Conservation (phyloP, 2,329 filamentous ascomycete species). For the Fusarium sp. region DNA sequence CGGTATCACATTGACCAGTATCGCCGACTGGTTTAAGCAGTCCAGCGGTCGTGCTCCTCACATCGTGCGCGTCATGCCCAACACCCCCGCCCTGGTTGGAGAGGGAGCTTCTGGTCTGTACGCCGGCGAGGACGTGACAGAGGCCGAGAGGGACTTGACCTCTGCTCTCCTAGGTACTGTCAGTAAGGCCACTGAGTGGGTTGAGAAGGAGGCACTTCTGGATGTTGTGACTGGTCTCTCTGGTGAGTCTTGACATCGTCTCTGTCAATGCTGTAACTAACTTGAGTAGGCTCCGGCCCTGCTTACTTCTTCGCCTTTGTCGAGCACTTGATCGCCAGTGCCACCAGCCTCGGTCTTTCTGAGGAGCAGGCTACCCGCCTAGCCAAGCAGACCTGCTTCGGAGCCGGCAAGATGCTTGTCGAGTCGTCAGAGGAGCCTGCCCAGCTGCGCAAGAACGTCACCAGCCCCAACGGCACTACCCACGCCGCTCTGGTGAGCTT, state of each 20-base stretch:
- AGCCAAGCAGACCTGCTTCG: constrained; percentile 63
- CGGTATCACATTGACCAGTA: constrained; percentile 59
- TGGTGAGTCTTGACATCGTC: constrained; percentile 48
- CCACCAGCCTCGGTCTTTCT: constrained; percentile 57
- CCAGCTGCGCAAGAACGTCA: constrained; percentile 63
- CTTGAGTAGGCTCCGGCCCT: constrained; percentile 58
- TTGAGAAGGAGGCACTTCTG: constrained; percentile 61
- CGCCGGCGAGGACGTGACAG: constrained; percentile 56
- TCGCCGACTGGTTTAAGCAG: constrained; percentile 57
- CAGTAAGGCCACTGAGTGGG: constrained; percentile 63
- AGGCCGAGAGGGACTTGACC: constrained; percentile 56
- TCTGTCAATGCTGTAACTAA: not conserved
- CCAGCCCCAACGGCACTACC: constrained; percentile 65
- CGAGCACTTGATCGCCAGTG: constrained; percentile 61
- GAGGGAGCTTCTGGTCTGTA: constrained; percentile 63
- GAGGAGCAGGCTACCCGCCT: constrained; percentile 62
- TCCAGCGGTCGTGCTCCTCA: constrained; percentile 54
- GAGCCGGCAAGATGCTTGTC: constrained; percentile 64
- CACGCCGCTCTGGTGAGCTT: constrained; percentile 63
- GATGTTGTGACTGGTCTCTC: constrained; percentile 64
- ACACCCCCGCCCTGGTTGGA: constrained; percentile 63
- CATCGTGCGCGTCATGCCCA: constrained; percentile 65
- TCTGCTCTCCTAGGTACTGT: constrained; percentile 58
- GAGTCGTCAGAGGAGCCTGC: constrained; percentile 58
- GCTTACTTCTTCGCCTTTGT: constrained; percentile 67